Conservation (phyloP, 2,329 filamentous ascomycete genomes). For the Colletotrichum ledebouriae region DNA sequence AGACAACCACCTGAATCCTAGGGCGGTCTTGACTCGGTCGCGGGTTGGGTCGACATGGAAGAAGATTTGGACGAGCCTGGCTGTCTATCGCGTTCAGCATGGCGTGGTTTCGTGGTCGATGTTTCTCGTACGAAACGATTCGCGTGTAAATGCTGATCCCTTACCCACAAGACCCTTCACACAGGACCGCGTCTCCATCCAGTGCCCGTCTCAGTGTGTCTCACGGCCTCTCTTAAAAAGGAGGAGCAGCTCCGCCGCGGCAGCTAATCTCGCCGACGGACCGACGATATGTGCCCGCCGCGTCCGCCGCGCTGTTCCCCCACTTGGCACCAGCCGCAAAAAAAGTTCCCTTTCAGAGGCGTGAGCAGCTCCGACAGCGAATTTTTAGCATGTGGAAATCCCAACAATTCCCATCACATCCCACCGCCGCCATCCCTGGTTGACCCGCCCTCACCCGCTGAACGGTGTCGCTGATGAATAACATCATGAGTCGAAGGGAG, state of each 20-base stretch:
- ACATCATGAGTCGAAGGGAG: neutral
- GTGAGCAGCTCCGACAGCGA: conserved; percentile 5
- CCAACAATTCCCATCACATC: conserved; percentile 26
- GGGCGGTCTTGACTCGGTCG: conserved; percentile 9
- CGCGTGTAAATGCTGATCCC: conserved; percentile 26
- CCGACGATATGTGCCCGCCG: conserved; percentile 4
- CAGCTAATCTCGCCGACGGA: conserved; percentile 36
- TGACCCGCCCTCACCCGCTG: conserved; percentile 5
- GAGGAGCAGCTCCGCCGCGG: conserved; percentile 13
- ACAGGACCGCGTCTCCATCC: conserved; percentile 23
- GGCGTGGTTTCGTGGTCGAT: neutral
- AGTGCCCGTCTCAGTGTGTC: conserved; percentile 34
- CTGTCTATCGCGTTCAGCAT: neutral
- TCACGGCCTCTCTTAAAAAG: conserved; percentile 5
- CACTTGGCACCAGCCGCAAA: conserved; percentile 27
- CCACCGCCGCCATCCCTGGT: conserved; percentile 2
- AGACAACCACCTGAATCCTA: neutral
- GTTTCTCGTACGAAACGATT: neutral
- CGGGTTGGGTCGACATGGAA: neutral
- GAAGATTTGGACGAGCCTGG: neutral
- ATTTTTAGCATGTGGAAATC: conserved; percentile 27
- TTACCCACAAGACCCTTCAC: conserved; percentile 28
- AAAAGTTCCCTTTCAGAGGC: neutral
- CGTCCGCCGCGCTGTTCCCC: neutral
- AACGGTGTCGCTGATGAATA: conserved; percentile 1